Percentiles rank a stretch among this genome's conserved stretches.
Evolutionary conservation across 2,329 filamentous ascomycete species (phyloP).

Genomic region (Trichoderma koningiopsis): DNA sequence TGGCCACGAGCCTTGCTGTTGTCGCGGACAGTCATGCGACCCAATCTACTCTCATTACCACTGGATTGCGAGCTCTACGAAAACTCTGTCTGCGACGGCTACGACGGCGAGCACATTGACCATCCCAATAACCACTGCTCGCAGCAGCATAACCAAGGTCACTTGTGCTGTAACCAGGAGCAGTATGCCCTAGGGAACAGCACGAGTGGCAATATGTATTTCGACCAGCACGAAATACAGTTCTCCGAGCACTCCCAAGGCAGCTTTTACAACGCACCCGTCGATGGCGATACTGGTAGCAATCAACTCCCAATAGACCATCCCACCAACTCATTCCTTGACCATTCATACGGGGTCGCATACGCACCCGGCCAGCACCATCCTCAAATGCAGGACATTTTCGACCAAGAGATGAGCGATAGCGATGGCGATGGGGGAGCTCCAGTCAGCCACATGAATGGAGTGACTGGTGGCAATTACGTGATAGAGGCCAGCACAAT

Average conservation of each 20-base stretch:
- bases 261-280: conserved; percentile 1
- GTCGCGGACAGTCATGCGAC: conserved; percentile 29
- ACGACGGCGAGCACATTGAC: not conserved
- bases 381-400: conserved; percentile 29
- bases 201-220: not conserved
- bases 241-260: conserved; percentile 1
- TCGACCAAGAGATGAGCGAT: conserved; percentile 42
- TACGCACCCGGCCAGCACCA: not conserved
- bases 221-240: not conserved
- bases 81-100: not conserved
- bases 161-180: not conserved
- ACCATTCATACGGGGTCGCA: not conserved
- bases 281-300: not conserved
- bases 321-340: not conserved
- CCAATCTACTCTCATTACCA: conserved; percentile 19
- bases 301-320: conserved; percentile 1
- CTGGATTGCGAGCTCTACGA: conserved; percentile 22
- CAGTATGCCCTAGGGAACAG: conserved; percentile 26
- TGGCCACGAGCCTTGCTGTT: conserved; percentile 15
- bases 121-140: not conserved
- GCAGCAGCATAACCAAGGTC: conserved; percentile 4
- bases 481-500: not conserved
- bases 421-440: conserved; percentile 40
- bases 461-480: not conserved
- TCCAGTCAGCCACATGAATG: conserved; percentile 28